Percentiles rank a stretch among this genome's conserved stretches.
These are phyloP conservation scores for Casuarina glauca DNA, from an alignment of 306 rosid species.

Conservation along the genomic window DNA sequence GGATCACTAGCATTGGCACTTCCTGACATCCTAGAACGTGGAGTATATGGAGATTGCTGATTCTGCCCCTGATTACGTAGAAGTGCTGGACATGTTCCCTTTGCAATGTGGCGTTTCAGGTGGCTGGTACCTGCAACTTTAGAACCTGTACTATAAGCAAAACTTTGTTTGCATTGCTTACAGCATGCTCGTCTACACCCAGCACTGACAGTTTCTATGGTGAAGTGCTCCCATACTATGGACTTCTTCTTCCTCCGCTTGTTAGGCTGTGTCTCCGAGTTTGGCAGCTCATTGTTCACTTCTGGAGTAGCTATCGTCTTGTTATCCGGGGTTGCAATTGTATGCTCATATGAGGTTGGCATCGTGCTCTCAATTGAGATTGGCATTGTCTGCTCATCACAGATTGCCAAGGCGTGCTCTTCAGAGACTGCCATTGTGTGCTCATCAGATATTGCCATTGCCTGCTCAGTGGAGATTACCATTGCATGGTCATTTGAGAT, in stretches of 20 bases:
- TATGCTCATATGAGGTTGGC: not conserved
- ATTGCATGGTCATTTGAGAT: not conserved
- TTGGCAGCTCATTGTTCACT: constrained; percentile 43
- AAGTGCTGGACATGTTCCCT: constrained; percentile 82
- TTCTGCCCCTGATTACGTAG: constrained; percentile 68
- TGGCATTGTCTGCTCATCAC: not conserved
- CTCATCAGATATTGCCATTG: constrained; percentile 10
- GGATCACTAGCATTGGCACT: constrained; percentile 43
- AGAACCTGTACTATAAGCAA: constrained; percentile 94
- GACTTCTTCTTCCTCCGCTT: constrained; percentile 93
- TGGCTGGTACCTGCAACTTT: constrained; percentile 98
- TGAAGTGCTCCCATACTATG: constrained; percentile 93
- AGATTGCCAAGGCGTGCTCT: not conserved
- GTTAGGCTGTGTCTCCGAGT: constrained; percentile 69
- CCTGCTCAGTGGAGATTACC: not conserved
- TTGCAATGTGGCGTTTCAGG: constrained; percentile 92
- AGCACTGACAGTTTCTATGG: constrained; percentile 76
- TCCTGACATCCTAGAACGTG: constrained; percentile 47
- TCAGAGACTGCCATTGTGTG: constrained; percentile 8
- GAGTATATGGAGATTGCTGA: constrained; percentile 58
- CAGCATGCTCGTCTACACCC: constrained; percentile 94
- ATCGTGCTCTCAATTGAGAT: not conserved
- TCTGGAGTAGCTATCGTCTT: constrained; percentile 22
- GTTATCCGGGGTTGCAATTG: constrained; percentile 13
- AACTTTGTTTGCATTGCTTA: constrained; percentile 90